Evolutionary conservation across 495 filamentous ascomycete species (phyloP).

Genomic region (Chaetomidium leptoderma): DNA sequence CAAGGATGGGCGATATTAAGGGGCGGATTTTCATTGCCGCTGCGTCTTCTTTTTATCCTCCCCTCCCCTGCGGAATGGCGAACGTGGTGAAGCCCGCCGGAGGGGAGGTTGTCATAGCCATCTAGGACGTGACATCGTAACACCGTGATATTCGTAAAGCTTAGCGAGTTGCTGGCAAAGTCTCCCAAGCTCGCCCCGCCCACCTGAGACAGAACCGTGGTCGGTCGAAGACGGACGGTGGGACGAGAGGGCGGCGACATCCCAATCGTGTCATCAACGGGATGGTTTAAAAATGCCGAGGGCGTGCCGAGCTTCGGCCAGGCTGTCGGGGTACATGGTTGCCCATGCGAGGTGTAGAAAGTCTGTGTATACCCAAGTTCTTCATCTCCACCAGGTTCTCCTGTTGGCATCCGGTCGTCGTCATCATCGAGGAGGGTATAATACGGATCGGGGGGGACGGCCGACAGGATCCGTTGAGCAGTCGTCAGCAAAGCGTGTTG

Average conservation of each 20-base stretch:
- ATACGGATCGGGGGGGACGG: background rate
- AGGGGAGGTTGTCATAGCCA: slow-evolving; percentile 31
- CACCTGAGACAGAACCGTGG: background rate
- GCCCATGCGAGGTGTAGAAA: slow-evolving; percentile 35
- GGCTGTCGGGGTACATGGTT: slow-evolving; percentile 31
- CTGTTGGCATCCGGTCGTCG: slow-evolving; percentile 25
- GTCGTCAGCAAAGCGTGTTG: background rate
- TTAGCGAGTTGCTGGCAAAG: background rate
- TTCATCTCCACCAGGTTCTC: slow-evolving; percentile 27
- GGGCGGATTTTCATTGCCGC: slow-evolving; percentile 13
- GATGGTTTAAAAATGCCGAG: background rate
- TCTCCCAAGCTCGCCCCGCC: slow-evolving; percentile 6
- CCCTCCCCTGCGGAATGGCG: slow-evolving; percentile 7
- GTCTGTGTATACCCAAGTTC: slow-evolving; percentile 30
- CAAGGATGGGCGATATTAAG: slow-evolving; percentile 6
- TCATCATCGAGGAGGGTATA: slow-evolving; percentile 26
- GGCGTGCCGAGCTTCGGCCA: slow-evolving; percentile 15
- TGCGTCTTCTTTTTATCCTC: slow-evolving; percentile 20
- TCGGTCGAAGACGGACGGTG: background rate
- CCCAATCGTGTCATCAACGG: slow-evolving; percentile 1
- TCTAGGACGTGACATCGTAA: slow-evolving; percentile 42
- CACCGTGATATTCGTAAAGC: slow-evolving; percentile 37
- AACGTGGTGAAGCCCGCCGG: slow-evolving; percentile 17
- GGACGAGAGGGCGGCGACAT: background rate
- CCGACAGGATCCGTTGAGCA: background rate